Evolutionary conservation across 306 rosid species (phyloP).

Genomic region (Datisca glomerata): DNA sequence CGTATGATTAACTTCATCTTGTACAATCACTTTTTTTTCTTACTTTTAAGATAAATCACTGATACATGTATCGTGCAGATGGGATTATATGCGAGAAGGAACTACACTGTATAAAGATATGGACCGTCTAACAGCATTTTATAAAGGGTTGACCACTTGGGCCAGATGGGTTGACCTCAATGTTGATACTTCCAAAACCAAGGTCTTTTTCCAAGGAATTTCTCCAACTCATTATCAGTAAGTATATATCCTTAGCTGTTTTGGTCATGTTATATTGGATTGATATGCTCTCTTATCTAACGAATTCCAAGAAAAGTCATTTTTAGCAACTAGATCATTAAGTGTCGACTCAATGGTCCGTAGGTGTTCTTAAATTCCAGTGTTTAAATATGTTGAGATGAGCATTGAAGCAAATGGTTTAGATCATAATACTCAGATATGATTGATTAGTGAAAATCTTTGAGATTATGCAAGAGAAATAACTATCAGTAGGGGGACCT

Average conservation of each 20-base stretch:
- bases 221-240: constrained; percentile 94
- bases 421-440: no score
- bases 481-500: no score
- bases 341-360: no score
- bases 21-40: neutral
- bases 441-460: no score
- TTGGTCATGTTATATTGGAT: no score
- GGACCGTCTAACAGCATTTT: constrained; percentile 70
- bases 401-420: no score
- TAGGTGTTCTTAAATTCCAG: no score
- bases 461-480: no score
- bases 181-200: constrained; percentile 62
- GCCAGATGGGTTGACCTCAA: constrained; percentile 78
- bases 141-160: constrained; percentile 78
- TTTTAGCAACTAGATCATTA: no score
- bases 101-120: constrained; percentile 37
- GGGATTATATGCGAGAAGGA: constrained; percentile 77
- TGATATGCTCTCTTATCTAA: no score
- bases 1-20: constrained; percentile 28
- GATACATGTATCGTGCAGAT: constrained; percentile 29
- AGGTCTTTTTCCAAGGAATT: constrained; percentile 82
- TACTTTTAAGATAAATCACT: neutral
- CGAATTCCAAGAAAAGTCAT: no score
- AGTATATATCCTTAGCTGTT: constrained; percentile 18
- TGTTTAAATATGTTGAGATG: no score